Evolutionary conservation across 1,284 basidiomycete species (phyloP).

Genomic region (Tylopilus sp.): DNA sequence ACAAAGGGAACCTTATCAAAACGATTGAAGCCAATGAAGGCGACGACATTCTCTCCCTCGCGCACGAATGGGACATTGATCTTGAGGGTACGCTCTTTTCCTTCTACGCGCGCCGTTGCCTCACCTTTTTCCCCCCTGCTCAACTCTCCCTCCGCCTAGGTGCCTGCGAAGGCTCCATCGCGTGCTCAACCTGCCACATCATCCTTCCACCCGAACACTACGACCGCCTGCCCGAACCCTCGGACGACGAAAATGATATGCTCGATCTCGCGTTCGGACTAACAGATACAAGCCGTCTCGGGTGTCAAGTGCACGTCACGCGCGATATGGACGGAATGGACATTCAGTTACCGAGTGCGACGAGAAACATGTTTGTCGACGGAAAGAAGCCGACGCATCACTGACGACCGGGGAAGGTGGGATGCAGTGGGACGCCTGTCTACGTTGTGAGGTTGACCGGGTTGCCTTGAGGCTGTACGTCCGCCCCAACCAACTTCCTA

Average conservation of each 20-base stretch:
- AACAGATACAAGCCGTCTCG: constrained; percentile 86
- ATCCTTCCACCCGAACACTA: constrained; percentile 84
- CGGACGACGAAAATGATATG: constrained; percentile 99
- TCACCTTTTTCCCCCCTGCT: neutral
- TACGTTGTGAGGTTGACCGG: neutral
- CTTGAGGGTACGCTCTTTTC: constrained; percentile 73
- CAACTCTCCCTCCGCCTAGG: constrained; percentile 48
- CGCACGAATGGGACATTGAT: constrained; percentile 96
- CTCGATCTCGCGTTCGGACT: constrained; percentile 97
- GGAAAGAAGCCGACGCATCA: constrained; percentile 56
- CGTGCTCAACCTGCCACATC: constrained; percentile 97
- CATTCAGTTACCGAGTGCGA: constrained; percentile 87
- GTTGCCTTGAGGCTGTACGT: neutral
- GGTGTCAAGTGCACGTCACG: constrained; percentile 84
- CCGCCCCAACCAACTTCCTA: too few species aligned
- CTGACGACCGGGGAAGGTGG: constrained; percentile 18
- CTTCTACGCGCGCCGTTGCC: neutral
- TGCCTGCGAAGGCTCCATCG: constrained; percentile 95
- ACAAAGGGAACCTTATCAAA: constrained; percentile 80
- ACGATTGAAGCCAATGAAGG: constrained; percentile 93
- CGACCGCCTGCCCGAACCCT: constrained; percentile 85
- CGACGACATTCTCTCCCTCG: constrained; percentile 87
- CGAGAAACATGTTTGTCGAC: constrained; percentile 96
- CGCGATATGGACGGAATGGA: constrained; percentile 84
- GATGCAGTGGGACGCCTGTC: neutral